Percentiles rank a stretch among this genome's conserved stretches.
These are phyloP conservation scores for Backusella australiensis DNA, from an alignment of 192 early-diverging fungal species.

Conservation along the genomic window DNA sequence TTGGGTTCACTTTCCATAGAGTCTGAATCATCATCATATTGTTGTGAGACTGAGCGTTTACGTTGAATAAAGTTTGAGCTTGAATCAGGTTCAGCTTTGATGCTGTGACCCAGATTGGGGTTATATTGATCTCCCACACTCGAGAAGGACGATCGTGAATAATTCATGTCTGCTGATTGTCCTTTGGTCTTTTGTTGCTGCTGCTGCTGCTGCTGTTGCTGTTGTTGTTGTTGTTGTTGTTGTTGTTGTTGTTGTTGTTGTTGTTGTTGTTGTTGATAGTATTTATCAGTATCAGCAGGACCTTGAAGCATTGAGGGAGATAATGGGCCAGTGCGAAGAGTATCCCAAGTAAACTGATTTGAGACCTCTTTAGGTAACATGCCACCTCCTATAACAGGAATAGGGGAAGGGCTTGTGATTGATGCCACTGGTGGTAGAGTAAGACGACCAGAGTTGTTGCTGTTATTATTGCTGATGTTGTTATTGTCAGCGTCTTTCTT, in stretches of 20 bases:
- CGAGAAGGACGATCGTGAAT: neutral
- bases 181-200: neutral
- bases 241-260: neutral
- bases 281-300: slow-evolving; percentile 41
- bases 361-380: slow-evolving; percentile 30
- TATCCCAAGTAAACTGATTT: slow-evolving; percentile 49
- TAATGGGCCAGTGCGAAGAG: slow-evolving; percentile 55
- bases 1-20: neutral
- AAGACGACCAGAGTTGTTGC: slow-evolving; percentile 17
- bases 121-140: neutral
- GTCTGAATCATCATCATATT: neutral
- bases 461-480: slow-evolving; percentile 1
- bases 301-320: slow-evolving; percentile 63
- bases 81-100: neutral
- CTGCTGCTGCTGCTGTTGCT: neutral
- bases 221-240: neutral
- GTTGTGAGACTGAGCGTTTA: neutral
- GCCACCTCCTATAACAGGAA: slow-evolving; percentile 21
- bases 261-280: neutral
- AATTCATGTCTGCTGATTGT: neutral
- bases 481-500: neutral
- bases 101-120: neutral
- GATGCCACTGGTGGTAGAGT: slow-evolving; percentile 72
- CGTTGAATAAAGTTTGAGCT: neutral
- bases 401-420: slow-evolving; percentile 51